phyloP scores from a whole-genome alignment of 768 basidiomycete species.

The Trametes cubensis region DNA sequence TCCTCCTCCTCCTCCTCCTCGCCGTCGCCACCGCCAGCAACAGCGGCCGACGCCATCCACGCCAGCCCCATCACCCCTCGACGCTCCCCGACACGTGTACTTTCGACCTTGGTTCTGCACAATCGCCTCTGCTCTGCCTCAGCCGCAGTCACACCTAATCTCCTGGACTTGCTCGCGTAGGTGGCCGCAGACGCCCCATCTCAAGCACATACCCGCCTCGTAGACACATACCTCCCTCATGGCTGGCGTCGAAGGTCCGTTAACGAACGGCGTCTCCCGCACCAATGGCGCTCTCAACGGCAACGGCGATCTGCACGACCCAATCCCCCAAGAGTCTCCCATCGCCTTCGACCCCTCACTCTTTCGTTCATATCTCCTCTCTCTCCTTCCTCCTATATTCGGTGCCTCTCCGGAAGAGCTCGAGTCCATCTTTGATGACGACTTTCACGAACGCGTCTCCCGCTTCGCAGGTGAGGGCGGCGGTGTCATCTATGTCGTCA shows the following conservation, averaged over 20 bases:
- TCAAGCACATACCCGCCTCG: neutral
- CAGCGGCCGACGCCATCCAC: neutral
- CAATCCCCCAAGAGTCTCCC: slow-evolving; percentile 35
- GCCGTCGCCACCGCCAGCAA: slow-evolving; percentile 1
- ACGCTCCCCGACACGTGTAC: neutral
- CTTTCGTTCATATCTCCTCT: slow-evolving; percentile 71
- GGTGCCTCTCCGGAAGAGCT: slow-evolving; percentile 70
- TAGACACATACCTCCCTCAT: slow-evolving; percentile 13
- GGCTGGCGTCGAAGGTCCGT: slow-evolving; percentile 23
- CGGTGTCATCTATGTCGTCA: slow-evolving; percentile 81
- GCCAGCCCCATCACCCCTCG: neutral
- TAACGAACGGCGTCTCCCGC: slow-evolving; percentile 24
- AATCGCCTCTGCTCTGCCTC: neutral
- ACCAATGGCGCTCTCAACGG: slow-evolving; percentile 26
- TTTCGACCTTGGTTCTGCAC: neutral
- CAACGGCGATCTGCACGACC: slow-evolving; percentile 32
- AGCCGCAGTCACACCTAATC: slow-evolving; percentile 7
- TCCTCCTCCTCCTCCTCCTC: slow-evolving; percentile 1
- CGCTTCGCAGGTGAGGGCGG: slow-evolving; percentile 78
- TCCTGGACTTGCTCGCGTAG: slow-evolving; percentile 1
- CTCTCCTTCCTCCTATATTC: slow-evolving; percentile 80
- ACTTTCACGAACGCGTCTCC: slow-evolving; percentile 73
- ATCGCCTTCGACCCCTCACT: slow-evolving; percentile 66
- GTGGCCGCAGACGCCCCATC: neutral
- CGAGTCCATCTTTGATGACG: slow-evolving; percentile 66